These are phyloP conservation scores for Diphasiastrum complanatum DNA, from an alignment of 83 land plant species.

Conservation along the genomic window DNA sequence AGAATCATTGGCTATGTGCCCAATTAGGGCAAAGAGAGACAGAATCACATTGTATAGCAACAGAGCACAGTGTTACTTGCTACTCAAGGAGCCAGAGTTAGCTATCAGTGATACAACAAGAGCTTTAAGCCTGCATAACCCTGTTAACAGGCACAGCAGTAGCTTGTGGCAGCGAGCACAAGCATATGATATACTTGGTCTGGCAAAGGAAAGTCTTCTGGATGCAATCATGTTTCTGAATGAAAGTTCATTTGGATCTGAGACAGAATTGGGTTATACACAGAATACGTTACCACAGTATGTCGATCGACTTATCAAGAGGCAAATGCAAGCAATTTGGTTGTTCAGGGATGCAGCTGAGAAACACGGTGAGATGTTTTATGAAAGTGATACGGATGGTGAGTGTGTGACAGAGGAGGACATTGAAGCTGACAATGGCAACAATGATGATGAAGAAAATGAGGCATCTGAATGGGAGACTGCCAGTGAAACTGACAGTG, in stretches of 20 bases:
- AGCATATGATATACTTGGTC: conserved; percentile 75
- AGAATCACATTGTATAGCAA: conserved; percentile 83
- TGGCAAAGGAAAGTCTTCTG: conserved; percentile 76
- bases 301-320: conserved; percentile 18
- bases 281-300: not conserved
- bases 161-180: conserved; percentile 91
- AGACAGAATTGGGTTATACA: not conserved
- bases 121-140: conserved; percentile 59
- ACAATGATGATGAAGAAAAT: conserved; percentile 21
- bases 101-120: conserved; percentile 81
- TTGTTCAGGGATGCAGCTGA: conserved; percentile 78
- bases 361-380: conserved; percentile 60
- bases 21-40: conserved; percentile 53
- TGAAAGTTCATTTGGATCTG: conserved; percentile 36
- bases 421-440: conserved; percentile 1
- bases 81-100: conserved; percentile 45
- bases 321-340: conserved; percentile 61
- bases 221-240: conserved; percentile 75
- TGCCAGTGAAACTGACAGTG: conserved; percentile 29
- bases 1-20: conserved; percentile 64
- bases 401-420: conserved; percentile 12
- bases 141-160: conserved; percentile 62
- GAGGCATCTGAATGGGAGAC: conserved; percentile 44
- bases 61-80: conserved; percentile 77
- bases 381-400: conserved; percentile 20